A percentile compares a stretch with the other conserved stretches of the same genome.
These are phyloP conservation scores for Lentinula novae-zelandiae DNA, from an alignment of 1,284 basidiomycete species.

Conservation along the genomic window DNA sequence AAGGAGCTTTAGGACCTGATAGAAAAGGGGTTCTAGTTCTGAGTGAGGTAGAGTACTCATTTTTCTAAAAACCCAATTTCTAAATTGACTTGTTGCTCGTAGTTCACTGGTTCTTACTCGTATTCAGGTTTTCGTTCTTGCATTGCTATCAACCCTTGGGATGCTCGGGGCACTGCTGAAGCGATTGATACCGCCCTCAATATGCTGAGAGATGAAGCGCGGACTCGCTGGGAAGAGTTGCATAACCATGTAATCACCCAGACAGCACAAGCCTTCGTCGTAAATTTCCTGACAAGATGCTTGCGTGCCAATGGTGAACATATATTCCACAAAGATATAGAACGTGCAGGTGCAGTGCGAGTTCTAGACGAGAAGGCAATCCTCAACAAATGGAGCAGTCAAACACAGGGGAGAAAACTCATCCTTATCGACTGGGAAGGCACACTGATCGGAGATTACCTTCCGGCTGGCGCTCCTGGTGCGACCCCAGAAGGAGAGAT, in stretches of 20 bases:
- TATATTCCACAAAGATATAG: conserved; percentile 1
- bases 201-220: conserved; percentile 72
- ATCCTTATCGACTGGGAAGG: conserved; percentile 81
- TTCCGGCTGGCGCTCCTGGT: conserved; percentile 38
- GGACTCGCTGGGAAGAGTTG: conserved; percentile 79
- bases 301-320: conserved; percentile 43
- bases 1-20: conserved; percentile 13
- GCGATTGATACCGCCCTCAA: conserved; percentile 78
- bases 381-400: conserved; percentile 53
- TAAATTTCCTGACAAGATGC: conserved; percentile 72
- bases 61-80: background rate
- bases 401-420: conserved; percentile 55
- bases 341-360: background rate
- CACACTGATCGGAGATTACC: conserved; percentile 38
- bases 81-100: conserved; percentile 6
- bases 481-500: conserved; percentile 31
- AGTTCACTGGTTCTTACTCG: conserved; percentile 86
- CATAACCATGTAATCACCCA: conserved; percentile 86
- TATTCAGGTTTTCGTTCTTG: conserved; percentile 85
- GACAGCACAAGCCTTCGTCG: conserved; percentile 83
- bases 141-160: conserved; percentile 84
- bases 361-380: conserved; percentile 48
- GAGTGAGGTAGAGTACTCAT: conserved; percentile 51
- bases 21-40: conserved; percentile 69
- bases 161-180: conserved; percentile 67